Conservation (phyloP, 108 stramenopile genomes). For the Seminavis robusta region DNA sequence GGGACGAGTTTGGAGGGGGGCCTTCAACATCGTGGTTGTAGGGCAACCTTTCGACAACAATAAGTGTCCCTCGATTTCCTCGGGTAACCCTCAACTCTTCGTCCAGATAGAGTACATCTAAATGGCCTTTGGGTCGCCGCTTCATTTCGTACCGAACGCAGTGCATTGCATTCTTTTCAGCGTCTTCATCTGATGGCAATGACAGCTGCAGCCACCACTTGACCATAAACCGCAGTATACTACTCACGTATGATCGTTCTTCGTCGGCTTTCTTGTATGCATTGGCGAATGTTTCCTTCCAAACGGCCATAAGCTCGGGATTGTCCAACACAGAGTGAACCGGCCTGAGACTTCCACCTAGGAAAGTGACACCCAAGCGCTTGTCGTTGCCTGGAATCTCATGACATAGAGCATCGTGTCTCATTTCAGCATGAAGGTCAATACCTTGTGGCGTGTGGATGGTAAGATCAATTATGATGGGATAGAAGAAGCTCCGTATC, state of each 20-base stretch:
- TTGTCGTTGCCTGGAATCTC: conserved; percentile 13
- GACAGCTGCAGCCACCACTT: conserved; percentile 41
- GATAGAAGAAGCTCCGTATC: conserved; percentile 22
- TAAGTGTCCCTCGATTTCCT: conserved; percentile 50
- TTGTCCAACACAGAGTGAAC: conserved; percentile 5
- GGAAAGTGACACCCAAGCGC: conserved; percentile 36
- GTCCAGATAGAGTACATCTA: conserved; percentile 63
- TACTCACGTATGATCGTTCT: conserved; percentile 24
- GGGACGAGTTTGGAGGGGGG: too few species aligned
- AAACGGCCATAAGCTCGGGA: conserved; percentile 11
- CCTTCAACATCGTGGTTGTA: too few species aligned
- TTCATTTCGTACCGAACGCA: conserved; percentile 35
- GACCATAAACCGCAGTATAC: conserved; percentile 24
- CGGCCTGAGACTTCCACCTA: conserved; percentile 30
- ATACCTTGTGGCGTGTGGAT: conserved; percentile 32
- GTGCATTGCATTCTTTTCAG: neutral
- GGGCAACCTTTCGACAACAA: conserved; percentile 56
- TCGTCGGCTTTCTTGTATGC: conserved; percentile 27
- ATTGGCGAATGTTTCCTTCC: conserved; percentile 46
- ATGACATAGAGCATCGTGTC: conserved; percentile 28
- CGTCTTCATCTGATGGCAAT: conserved; percentile 23
- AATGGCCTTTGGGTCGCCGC: conserved; percentile 27
- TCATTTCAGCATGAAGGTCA: conserved; percentile 24
- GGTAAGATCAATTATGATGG: conserved; percentile 22
- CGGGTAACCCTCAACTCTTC: conserved; percentile 52